phyloP scores from a whole-genome alignment of 345 rosid species.

The Eutrema japonicum region DNA sequence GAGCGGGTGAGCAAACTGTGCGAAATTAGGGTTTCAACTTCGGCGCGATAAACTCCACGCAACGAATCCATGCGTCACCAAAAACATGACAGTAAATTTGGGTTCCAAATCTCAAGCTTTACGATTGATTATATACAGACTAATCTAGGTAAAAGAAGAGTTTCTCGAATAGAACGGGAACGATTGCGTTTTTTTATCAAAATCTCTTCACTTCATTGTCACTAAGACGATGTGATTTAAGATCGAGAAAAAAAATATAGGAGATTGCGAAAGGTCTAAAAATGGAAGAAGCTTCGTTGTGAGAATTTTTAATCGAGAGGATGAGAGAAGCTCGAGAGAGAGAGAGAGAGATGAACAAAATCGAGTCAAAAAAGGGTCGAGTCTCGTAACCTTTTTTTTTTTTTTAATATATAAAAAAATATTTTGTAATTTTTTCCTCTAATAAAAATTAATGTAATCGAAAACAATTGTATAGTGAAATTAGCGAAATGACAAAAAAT shows the following conservation, averaged over 20 bases:
- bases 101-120: constrained; percentile 27
- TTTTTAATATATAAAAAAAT: not conserved
- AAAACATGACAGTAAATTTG: constrained; percentile 3
- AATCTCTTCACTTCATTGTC: constrained; percentile 19
- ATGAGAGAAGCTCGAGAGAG: constrained; percentile 2
- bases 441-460: not conserved
- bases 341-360: not conserved
- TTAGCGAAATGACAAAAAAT: not conserved
- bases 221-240: constrained; percentile 16
- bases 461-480: not conserved
- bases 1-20: constrained; percentile 5
- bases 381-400: not conserved
- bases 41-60: constrained; percentile 21
- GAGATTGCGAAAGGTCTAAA: constrained; percentile 2
- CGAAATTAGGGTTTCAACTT: constrained; percentile 44
- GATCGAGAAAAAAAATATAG: constrained; percentile 24
- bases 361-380: constrained; percentile 9
- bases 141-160: constrained; percentile 7
- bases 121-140: not conserved
- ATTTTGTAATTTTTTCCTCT: not conserved
- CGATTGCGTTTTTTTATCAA: constrained; percentile 11
- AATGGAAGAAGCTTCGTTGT: constrained; percentile 23
- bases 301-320: not conserved
- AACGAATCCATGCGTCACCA: constrained; percentile 28
- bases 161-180: constrained; percentile 7